Conservation (phyloP, 1,284 basidiomycete species). For the Tremellales sp. region DNA sequence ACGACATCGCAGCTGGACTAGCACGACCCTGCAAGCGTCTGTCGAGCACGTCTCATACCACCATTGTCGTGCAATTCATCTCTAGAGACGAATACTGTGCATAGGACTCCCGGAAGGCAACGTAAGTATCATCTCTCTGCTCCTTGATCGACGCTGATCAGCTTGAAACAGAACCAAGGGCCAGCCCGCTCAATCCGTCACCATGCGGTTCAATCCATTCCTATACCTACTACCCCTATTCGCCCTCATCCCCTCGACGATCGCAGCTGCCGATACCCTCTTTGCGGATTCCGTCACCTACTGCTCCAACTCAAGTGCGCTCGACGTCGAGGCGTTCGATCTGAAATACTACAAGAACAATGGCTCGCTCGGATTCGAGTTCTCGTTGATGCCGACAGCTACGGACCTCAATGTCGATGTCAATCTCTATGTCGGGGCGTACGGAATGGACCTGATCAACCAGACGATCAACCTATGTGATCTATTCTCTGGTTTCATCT, state of each 20-base stretch:
- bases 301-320: slow-evolving; percentile 70
- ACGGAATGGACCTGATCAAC: slow-evolving; percentile 73
- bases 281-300: slow-evolving; percentile 79
- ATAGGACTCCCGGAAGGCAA: too few species aligned
- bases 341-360: slow-evolving; percentile 69
- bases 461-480: slow-evolving; percentile 67
- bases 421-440: slow-evolving; percentile 72
- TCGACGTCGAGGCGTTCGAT: slow-evolving; percentile 77
- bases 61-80: too few species aligned
- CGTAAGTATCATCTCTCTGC: too few species aligned
- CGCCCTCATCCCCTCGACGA: slow-evolving; percentile 6
- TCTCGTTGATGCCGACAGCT: slow-evolving; percentile 48
- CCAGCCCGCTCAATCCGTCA: too few species aligned
- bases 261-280: slow-evolving; percentile 13
- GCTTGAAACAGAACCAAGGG: too few species aligned
- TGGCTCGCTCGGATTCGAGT: slow-evolving; percentile 35
- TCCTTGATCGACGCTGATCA: too few species aligned
- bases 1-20: too few species aligned
- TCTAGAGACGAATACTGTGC: too few species aligned
- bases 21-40: too few species aligned
- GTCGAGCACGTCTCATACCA: too few species aligned
- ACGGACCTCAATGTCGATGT: slow-evolving; percentile 72
- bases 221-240: slow-evolving; percentile 4
- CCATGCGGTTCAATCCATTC: not conserved
- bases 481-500: slow-evolving; percentile 70